Evolutionary conservation across 2,329 filamentous ascomycete genomes (phyloP), one percentile per base, ranked within the genome.

Genomic region (Hymenoscyphus occultus): DNA sequence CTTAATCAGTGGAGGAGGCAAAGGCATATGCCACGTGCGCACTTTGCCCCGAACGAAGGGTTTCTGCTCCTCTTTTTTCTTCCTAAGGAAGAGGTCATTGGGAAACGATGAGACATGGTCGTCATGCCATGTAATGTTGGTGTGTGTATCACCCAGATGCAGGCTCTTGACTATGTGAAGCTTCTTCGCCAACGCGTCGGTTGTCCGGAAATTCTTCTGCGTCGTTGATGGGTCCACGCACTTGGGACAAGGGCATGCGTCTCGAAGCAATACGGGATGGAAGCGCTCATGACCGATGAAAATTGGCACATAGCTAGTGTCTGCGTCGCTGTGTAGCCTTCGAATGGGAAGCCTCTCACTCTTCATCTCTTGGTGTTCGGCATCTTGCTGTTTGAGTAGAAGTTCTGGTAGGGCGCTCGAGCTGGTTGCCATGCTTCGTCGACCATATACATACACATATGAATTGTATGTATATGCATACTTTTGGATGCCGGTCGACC

Each of bases 151-250:
- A 28, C 48, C 48, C 0, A 54, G n/a, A 13, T 54, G n/a, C 22
- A 54, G 19, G 19, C 19, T 22, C 10, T 54, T 19, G 19, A 13
- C n/a, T 28, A 28, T 14, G 9, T 6, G 35, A 7, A 35, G 35
- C 48, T 22, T 5, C 9, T 51, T 19, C 13, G 22, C 48, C 12
- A 12, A 54, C 0, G 87, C 85, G 61, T 92, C 87, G 22, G 81
- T 80, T 0, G 87, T 88, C 63, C 84, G 83, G 75, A 91, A 91
- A 45, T 80, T 79, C 76, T 89, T 89, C 73, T 90, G 86, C 54
- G 80, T 82, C 16, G 85, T 86, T 54, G 83, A 82, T 3, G 82
- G 78, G 72, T 89, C 83, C 39, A 86, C 79, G 72, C 86, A 89
- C 56, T 68, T 71, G n/a, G 78, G 69, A 73, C 86, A 89, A 22